Base-by-base conservation (phyloP, 768 basidiomycete species). In the Suillus subalutaceus region DNA sequence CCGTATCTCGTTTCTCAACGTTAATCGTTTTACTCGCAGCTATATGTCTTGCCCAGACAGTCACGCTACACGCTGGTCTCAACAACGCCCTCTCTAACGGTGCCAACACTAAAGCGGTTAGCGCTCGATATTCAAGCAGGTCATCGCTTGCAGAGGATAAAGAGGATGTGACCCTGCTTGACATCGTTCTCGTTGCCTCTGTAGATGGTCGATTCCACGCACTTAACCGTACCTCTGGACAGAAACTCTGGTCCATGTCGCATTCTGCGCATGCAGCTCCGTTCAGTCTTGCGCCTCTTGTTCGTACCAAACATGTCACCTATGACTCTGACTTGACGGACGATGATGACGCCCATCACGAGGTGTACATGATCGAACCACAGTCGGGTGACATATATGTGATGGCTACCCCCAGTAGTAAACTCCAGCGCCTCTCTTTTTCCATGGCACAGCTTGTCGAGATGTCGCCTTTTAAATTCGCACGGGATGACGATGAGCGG, bases 151-250 rank as follows among this genome's bases (percentile, higher is more conserved):
- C 30, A 44, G 67, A 73, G 66, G 67, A 70, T 63, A 66, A 64
- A 1, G 71, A 79, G 52, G 87, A 90, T 65, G 81, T 88, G 23
- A 84, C 90, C 60, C 79, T 97, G 13, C 77, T 95, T 66, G 91
- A 97, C 72, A 85, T 93, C 63, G 91, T 97, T 35, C 86, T 99
- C 20, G 86, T 97, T 13, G 93, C 96, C 1, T 95, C 95, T 8
- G 89, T 99, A 35, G 96, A 99, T 78, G 97, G 97, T 32, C 94
- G 90, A 65, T 89, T 99, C 41, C 96, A 98, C 81, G 97, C 95
- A 0, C 83, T 99, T 69, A 95, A 97, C 73, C 83, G 97, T 67
- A 89, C 90, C 0, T 90, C 90, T 0, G 97, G 97, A 0, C 85
- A 85, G 18, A 82, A 86, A 10, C 81, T 96, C 0, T 99, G 97